Conservation (phyloP, 2,329 filamentous ascomycete genomes). For the Cladosporium phlei region DNA sequence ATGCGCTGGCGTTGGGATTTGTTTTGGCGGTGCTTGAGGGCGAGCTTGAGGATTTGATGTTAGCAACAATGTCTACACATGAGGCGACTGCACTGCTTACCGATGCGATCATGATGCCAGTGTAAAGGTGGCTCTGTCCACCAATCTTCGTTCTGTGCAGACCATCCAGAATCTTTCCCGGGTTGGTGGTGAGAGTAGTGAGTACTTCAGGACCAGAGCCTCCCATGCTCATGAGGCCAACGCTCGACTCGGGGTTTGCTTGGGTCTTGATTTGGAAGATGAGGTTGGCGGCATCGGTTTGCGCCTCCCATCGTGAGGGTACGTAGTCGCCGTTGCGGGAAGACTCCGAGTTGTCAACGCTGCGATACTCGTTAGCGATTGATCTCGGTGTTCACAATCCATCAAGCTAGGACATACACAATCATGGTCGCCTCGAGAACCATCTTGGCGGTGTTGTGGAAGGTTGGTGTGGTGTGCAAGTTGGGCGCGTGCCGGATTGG, state of each 20-base stretch:
- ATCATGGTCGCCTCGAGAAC: conserved; percentile 99
- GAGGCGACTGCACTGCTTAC: conserved; percentile 59
- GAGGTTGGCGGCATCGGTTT: conserved; percentile 89
- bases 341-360: conserved; percentile 97
- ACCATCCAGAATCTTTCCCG: conserved; percentile 89
- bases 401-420: conserved; percentile 50
- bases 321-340: conserved; percentile 92
- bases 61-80: conserved; percentile 21
- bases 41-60: conserved; percentile 56
- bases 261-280: conserved; percentile 94
- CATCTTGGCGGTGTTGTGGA: conserved; percentile 13
- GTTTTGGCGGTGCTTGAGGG: conserved; percentile 96
- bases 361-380: conserved; percentile 27
- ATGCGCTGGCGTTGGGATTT: conserved; percentile 95
- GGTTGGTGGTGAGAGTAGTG: conserved; percentile 91
- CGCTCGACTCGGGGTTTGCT: conserved; percentile 92
- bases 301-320: conserved; percentile 91
- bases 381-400: not conserved
- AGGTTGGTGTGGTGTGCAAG: not conserved
- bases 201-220: conserved; percentile 96
- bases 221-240: conserved; percentile 98
- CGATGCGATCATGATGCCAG: conserved; percentile 89
- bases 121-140: conserved; percentile 81
- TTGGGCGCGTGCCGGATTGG: not conserved
- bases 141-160: conserved; percentile 92